phyloP scores from a whole-genome alignment of 2,329 filamentous ascomycete species.

The Fusarium pseudocircinatum region DNA sequence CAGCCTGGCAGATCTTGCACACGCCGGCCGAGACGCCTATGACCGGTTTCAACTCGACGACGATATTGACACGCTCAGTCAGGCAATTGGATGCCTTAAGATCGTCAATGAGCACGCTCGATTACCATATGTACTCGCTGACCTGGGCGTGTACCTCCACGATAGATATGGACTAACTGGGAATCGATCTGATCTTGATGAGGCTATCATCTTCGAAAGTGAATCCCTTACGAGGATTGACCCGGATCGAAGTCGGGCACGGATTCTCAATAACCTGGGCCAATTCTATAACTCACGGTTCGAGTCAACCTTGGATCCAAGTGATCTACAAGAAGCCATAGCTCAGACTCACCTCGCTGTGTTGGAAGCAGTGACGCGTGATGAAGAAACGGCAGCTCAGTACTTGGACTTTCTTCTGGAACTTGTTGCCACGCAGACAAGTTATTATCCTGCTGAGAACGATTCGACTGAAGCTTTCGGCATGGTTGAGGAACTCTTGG shows the following conservation, averaged over 20 bases:
- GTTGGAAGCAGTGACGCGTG: background rate
- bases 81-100: background rate
- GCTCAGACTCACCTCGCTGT: background rate
- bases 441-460: too few relatives aligned
- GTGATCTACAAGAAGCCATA: too few relatives aligned
- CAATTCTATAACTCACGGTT: background rate
- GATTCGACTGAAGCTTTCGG: too few relatives aligned
- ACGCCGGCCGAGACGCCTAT: background rate
- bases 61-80: background rate
- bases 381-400: fast-evolving
- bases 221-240: background rate
- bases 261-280: background rate
- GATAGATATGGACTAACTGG: background rate
- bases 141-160: background rate
- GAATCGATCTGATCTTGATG: background rate
- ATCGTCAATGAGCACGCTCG: background rate
- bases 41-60: background rate
- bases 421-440: background rate
- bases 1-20: background rate
- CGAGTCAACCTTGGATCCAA: background rate
- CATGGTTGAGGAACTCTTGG: too few relatives aligned
- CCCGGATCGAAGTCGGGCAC: background rate
- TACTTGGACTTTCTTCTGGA: background rate
- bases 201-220: background rate
- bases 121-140: background rate